Base-by-base conservation (phyloP, 1,284 basidiomycete species). In the Trichosporon sp. region DNA sequence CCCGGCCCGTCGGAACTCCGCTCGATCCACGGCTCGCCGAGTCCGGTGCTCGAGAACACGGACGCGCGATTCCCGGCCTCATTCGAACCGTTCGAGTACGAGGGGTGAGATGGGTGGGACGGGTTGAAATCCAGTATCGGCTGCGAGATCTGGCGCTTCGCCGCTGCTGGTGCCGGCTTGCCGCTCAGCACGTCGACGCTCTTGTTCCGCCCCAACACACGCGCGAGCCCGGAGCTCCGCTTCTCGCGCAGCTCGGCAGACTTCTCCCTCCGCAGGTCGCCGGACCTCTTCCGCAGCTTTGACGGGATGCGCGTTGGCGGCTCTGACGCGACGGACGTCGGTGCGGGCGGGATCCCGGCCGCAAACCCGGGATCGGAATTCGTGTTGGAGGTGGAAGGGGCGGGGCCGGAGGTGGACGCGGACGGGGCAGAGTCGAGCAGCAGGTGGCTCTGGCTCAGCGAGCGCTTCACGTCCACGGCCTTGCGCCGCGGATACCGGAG, bases 381-480 rank as follows among this genome's bases (percentile, higher is more conserved):
- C 18, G 5, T 9, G 38, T 42, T 15, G 6, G 38, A 42, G 38
- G 38, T 18, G 38, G 38, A 42, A 8, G 35, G 12, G 5, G 38
- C n/a, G 38, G 38, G 38, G 15, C n/a, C n/a, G 18, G 47, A 51
- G 21, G 21, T 51, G 8, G 47, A 15, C 13, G 38, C 38, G 7
- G 47, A 51, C 7, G 47, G 23, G 8, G 47, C 15, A 1, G 51
- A 11, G 51, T 51, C 44, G 4, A 53, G 51, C 8, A 29, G 56
- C 29, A 60, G 56, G 18, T 60, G 29, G 56, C 29, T 60, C 56
- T 60, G 56, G 56, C 56, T 60, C 29, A 60, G 29, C 29, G 56
- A 60, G 29, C 56, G 56, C 56, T 60, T 60, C 15, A 60, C 56
- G 56, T 60, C 23, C 5, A 60, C 56, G 27, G 56, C 56, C 56